phyloP scores from a whole-genome alignment of 768 basidiomycete species.

The Galerina sulciceps region DNA sequence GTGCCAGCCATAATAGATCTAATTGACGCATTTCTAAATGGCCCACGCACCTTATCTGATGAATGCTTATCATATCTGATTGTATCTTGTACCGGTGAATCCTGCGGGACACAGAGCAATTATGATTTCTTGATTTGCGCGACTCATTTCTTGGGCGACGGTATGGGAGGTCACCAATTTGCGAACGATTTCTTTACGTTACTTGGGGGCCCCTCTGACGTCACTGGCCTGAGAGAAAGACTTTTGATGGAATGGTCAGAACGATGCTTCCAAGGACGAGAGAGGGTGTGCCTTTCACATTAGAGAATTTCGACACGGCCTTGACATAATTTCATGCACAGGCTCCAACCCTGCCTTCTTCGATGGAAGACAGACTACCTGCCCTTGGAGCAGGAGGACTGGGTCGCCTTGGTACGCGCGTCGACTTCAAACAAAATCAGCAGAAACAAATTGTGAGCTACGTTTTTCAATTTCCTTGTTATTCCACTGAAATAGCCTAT shows the following conservation, averaged over 20 bases:
- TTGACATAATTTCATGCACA: conserved; percentile 19
- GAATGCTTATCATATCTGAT: conserved; percentile 69
- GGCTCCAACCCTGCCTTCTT: conserved; percentile 21
- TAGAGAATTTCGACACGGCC: conserved; percentile 20
- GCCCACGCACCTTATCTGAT: conserved; percentile 72
- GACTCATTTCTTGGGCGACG: conserved; percentile 85
- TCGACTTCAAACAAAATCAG: conserved; percentile 63
- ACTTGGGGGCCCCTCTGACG: conserved; percentile 43
- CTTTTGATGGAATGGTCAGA: conserved; percentile 12
- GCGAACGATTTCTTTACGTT: conserved; percentile 81
- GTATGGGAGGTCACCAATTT: conserved; percentile 83
- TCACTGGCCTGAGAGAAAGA: conserved; percentile 27
- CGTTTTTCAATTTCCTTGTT: not conserved
- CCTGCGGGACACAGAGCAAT: conserved; percentile 23
- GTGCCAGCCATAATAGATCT: conserved; percentile 44
- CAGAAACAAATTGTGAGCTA: conserved; percentile 55
- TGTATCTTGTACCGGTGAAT: conserved; percentile 26
- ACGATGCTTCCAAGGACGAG: too few species aligned
- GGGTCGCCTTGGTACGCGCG: conserved; percentile 47
- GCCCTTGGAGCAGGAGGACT: conserved; percentile 37
- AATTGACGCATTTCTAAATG: conserved; percentile 76
- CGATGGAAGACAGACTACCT: conserved; percentile 38
- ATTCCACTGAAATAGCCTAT: not conserved
- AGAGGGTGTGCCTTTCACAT: too few species aligned
- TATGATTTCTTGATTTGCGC: conserved; percentile 76